phyloP scores from a whole-genome alignment of 306 rosid genomes.

The Glycine soja region DNA sequence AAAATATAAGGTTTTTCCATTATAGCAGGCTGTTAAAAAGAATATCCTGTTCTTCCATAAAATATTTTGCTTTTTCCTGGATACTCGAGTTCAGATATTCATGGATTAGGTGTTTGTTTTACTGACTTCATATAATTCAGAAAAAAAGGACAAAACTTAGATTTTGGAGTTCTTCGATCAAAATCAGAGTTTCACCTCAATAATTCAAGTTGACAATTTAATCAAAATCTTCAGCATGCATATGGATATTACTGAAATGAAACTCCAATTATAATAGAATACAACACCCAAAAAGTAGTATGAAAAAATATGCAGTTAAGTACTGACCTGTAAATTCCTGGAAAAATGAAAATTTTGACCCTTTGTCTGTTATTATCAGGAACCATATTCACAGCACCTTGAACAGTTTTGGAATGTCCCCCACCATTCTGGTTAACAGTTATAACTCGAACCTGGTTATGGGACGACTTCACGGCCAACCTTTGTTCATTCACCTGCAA shows the following conservation, averaged over 20 bases:
- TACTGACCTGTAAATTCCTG: constrained; percentile 86
- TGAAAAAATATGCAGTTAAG: not conserved
- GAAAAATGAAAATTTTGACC: constrained; percentile 76
- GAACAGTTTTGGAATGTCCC: constrained; percentile 83
- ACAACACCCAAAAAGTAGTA: not conserved
- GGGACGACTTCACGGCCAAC: constrained; percentile 38
- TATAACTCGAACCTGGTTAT: constrained; percentile 48
- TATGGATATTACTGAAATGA: not conserved
- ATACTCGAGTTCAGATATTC: too few species aligned
- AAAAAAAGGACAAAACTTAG: too few species aligned
- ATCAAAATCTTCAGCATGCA: too few species aligned
- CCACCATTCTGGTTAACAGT: constrained; percentile 68
- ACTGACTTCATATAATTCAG: too few species aligned
- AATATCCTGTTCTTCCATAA: too few species aligned
- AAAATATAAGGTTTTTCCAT: too few species aligned
- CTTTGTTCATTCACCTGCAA: constrained; percentile 58
- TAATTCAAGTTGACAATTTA: too few species aligned
- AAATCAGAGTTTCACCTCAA: too few species aligned
- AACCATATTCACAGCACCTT: constrained; percentile 87
- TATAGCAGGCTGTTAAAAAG: too few species aligned
- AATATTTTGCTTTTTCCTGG: too few species aligned
- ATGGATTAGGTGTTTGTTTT: too few species aligned
- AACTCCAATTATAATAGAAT: not conserved
- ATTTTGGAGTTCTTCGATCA: too few species aligned
- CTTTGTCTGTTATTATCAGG: constrained; percentile 64